phyloP scores from a whole-genome alignment of 768 basidiomycete species.

The Arthromyces matolae region DNA sequence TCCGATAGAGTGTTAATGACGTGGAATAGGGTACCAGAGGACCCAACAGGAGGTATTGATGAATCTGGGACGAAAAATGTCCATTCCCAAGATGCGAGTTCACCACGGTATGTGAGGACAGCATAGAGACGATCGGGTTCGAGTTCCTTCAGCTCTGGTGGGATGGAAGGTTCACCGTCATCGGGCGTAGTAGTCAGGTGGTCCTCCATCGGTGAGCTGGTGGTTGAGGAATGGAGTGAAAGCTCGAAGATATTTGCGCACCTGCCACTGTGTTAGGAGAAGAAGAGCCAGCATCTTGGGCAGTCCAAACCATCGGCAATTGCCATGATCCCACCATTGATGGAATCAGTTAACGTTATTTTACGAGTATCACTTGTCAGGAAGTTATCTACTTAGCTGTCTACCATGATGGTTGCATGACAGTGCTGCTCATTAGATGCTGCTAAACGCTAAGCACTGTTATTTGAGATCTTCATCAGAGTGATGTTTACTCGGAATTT shows the following conservation, averaged over 20 bases:
- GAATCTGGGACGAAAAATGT: conserved; percentile 45
- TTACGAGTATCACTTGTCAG: too few relatives aligned
- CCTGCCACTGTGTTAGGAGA: conserved; percentile 1
- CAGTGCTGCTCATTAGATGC: too few relatives aligned
- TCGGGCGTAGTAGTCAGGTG: not conserved
- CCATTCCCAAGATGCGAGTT: conserved; percentile 49
- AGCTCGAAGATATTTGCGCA: not conserved
- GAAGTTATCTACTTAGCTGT: too few relatives aligned
- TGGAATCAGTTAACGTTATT: too few relatives aligned
- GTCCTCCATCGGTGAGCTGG: conserved; percentile 3
- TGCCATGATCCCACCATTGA: too few relatives aligned
- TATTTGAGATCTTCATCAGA: too few relatives aligned
- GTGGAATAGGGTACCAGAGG: conserved; percentile 42
- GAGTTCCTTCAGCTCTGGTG: conserved; percentile 23
- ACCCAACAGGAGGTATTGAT: conserved; percentile 35
- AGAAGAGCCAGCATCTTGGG: too few relatives aligned
- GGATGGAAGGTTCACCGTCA: not conserved
- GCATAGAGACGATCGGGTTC: conserved; percentile 41
- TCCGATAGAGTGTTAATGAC: conserved; percentile 32
- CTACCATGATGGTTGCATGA: too few relatives aligned
- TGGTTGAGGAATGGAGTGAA: not conserved
- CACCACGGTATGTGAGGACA: conserved; percentile 42
- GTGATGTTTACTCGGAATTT: too few relatives aligned
- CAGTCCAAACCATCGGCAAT: too few relatives aligned
- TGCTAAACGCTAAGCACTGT: too few relatives aligned